Base-by-base conservation (phyloP, 805 yeast genomes). In the Saccharomycopsis sp. region DNA sequence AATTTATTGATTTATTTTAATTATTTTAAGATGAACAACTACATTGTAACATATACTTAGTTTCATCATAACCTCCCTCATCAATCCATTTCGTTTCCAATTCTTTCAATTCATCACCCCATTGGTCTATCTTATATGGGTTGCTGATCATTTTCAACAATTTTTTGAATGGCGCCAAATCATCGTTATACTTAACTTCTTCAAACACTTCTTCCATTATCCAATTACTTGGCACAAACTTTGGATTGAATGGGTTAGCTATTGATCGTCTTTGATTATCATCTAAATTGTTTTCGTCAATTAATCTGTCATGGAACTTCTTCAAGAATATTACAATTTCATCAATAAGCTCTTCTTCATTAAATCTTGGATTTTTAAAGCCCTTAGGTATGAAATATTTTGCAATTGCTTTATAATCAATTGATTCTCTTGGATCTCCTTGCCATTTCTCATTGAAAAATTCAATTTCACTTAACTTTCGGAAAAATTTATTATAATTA, bases 191-290 rank as follows among this genome's bases (percentile, higher is more conserved):
- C 29, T 71, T 67, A 0, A 79, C 70, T 37, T 66, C 63, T 23
- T 74, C 70, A 38, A 85, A 80, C 1, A 87, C 96, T 50, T 88
- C 89, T 43, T 87, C 86, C 43, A 93, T 67, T 42, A 89, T 80
- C 88, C 95, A 86, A 51, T 79, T 84, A 48, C 90, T 71, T 17
- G 96, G 93, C 4, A 84, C 72, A 56, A 90, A 90, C 28, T 75
- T 58, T 2, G 97, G 98, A 56, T 90, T 93, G 40, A 63, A 66
- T 2, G 53, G 43, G 4, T 63, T 57, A 39, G 87, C 76, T 3
- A 67, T 53, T 6, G 47, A 51, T 3, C 48, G 53, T 41, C 89
- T 67, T 9, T 57, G 59, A 3, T 34, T 47, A 44, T 72, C 74
- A 22, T 63, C 57, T 0, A 65, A 53, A 14, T 56, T 57, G 5